Conservation (phyloP, 192 early-diverging fungal genomes). For the Backusella luteola region DNA sequence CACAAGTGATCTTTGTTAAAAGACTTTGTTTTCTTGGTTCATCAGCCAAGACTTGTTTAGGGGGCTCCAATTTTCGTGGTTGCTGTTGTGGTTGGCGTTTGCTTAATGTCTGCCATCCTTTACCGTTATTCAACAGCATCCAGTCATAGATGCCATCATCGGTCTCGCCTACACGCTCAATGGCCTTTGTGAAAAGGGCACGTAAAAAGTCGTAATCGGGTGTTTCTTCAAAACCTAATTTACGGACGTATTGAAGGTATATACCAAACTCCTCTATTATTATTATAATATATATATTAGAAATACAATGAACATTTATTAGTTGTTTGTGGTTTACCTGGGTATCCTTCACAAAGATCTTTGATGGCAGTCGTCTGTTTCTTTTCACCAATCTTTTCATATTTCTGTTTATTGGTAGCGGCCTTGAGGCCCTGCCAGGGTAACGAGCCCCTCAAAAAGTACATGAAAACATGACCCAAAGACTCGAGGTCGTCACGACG, state of each 20-base stretch:
- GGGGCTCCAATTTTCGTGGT: background rate
- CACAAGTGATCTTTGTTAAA: conserved; percentile 20
- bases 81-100: background rate
- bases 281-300: background rate
- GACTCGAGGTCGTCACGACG: conserved; percentile 96
- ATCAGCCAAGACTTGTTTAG: background rate
- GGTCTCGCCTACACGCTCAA: conserved; percentile 64
- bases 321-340: conserved; percentile 45
- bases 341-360: conserved; percentile 89
- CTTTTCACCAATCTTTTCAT: conserved; percentile 99
- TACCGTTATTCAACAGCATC: conserved; percentile 68
- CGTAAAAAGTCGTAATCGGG: conserved; percentile 95
- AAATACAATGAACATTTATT: too few relatives aligned
- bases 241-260: conserved; percentile 84
- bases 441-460: conserved; percentile 90
- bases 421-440: conserved; percentile 99
- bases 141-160: conserved; percentile 97
- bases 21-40: conserved; percentile 5
- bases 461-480: conserved; percentile 98
- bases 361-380: conserved; percentile 88
- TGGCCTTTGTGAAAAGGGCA: conserved; percentile 79
- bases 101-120: conserved; percentile 45
- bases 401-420: conserved; percentile 98
- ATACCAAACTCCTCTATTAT: conserved; percentile 80
- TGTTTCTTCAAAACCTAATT: conserved; percentile 90